These are phyloP conservation scores for Starmerella potacharoeniae DNA, from an alignment of 805 yeast species.

Conservation along the genomic window DNA sequence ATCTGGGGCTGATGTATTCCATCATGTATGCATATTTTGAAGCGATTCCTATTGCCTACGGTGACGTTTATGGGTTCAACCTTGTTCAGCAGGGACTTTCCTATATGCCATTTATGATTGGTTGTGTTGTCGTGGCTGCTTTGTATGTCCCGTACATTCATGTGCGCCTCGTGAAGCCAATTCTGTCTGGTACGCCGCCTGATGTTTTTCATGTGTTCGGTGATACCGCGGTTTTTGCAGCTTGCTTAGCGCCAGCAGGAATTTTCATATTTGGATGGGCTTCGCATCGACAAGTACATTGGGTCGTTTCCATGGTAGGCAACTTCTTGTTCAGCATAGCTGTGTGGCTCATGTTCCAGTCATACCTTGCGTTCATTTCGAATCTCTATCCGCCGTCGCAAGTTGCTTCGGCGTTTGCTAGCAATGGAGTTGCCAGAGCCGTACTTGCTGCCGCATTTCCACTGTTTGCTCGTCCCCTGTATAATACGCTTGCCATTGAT, in stretches of 20 bases:
- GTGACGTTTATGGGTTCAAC: slow-evolving; percentile 36
- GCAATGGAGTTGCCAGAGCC: slow-evolving; percentile 42
- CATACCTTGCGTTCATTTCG: slow-evolving; percentile 40
- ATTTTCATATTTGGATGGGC: slow-evolving; percentile 51
- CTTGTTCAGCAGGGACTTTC: slow-evolving; percentile 39
- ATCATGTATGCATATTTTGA: slow-evolving; percentile 47
- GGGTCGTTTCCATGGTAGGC: slow-evolving; percentile 42
- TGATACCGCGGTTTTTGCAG: slow-evolving; percentile 32
- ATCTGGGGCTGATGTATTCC: slow-evolving; percentile 43
- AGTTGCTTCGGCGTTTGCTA: slow-evolving; percentile 47
- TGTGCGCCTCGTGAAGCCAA: not conserved
- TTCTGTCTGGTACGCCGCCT: not conserved
- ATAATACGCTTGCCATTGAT: slow-evolving; percentile 29
- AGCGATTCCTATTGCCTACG: slow-evolving; percentile 47
- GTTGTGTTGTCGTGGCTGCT: slow-evolving; percentile 33
- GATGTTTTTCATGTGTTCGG: slow-evolving; percentile 14
- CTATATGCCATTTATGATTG: slow-evolving; percentile 38
- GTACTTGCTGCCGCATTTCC: slow-evolving; percentile 49
- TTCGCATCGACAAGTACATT: slow-evolving; percentile 36
- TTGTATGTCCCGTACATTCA: slow-evolving; percentile 10
- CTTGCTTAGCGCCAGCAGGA: slow-evolving; percentile 38
- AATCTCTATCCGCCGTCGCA: slow-evolving; percentile 38
- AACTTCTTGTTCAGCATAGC: slow-evolving; percentile 33
- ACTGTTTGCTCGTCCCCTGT: slow-evolving; percentile 51
- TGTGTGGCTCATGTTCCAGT: slow-evolving; percentile 40